phyloP scores from a whole-genome alignment of 805 yeast species.

The Yamadazyma nakazawae region DNA sequence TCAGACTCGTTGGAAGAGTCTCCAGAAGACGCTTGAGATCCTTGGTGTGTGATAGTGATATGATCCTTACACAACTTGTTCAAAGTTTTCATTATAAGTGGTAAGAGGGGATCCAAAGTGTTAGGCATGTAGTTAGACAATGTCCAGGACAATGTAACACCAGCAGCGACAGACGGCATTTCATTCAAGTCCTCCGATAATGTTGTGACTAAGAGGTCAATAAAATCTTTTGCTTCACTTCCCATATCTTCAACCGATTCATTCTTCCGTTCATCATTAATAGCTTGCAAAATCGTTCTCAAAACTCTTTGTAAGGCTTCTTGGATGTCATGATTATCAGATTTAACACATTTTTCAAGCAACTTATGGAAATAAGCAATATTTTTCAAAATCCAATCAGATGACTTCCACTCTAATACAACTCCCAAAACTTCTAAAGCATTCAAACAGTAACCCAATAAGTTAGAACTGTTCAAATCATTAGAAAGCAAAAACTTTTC shows the following conservation, averaged over 20 bases:
- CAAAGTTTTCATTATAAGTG: slow-evolving; percentile 78
- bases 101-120: slow-evolving; percentile 70
- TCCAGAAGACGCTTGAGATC: slow-evolving; percentile 33
- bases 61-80: slow-evolving; percentile 89
- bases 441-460: slow-evolving; percentile 78
- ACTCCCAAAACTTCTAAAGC: slow-evolving; percentile 87
- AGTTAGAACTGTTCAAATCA: slow-evolving; percentile 65
- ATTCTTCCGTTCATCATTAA: slow-evolving; percentile 41
- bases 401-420: slow-evolving; percentile 71
- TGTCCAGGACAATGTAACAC: slow-evolving; percentile 80
- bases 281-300: slow-evolving; percentile 63
- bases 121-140: slow-evolving; percentile 72
- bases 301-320: slow-evolving; percentile 77
- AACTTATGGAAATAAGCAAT: slow-evolving; percentile 65
- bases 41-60: slow-evolving; percentile 57
- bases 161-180: slow-evolving; percentile 80
- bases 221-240: slow-evolving; percentile 61
- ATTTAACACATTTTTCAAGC: slow-evolving; percentile 74
- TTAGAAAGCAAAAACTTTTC: slow-evolving; percentile 81
- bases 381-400: slow-evolving; percentile 77
- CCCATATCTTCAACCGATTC: slow-evolving; percentile 53
- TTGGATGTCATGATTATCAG: slow-evolving; percentile 84
- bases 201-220: slow-evolving; percentile 58
- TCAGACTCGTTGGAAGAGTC: slow-evolving; percentile 55
- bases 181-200: slow-evolving; percentile 76